Conservation (phyloP, 2,329 filamentous ascomycete genomes). For the Diaporthe aspalathi region DNA sequence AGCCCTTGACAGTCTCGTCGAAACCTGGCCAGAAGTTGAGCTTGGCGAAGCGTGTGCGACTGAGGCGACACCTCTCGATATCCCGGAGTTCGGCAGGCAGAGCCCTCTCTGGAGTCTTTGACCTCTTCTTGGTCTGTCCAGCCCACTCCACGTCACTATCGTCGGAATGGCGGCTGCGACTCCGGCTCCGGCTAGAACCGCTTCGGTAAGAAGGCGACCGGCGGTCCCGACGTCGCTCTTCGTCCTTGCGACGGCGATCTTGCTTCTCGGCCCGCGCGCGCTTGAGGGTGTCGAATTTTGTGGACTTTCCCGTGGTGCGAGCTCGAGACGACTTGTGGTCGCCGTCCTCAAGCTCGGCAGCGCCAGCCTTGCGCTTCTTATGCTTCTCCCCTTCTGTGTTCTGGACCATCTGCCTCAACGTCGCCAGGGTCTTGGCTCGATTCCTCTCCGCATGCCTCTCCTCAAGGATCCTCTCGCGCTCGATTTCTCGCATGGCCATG, state of each 20-base stretch:
- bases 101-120: slow-evolving; percentile 69
- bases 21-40: slow-evolving; percentile 96
- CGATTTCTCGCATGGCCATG: slow-evolving; percentile 87
- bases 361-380: slow-evolving; percentile 82
- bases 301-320: slow-evolving; percentile 67
- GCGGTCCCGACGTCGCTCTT: slow-evolving; percentile 69
- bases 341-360: slow-evolving; percentile 81
- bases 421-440: slow-evolving; percentile 82
- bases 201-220: slow-evolving; percentile 54
- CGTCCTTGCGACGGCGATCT: slow-evolving; percentile 71
- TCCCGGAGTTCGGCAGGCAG: slow-evolving; percentile 81
- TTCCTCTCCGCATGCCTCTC: slow-evolving; percentile 85
- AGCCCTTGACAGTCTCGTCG: slow-evolving; percentile 82
- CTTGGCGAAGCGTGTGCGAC: slow-evolving; percentile 86
- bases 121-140: slow-evolving; percentile 61
- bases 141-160: slow-evolving; percentile 86
- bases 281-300: slow-evolving; percentile 73
- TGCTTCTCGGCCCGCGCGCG: slow-evolving; percentile 73
- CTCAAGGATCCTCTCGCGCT: slow-evolving; percentile 87
- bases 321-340: slow-evolving; percentile 80
- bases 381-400: slow-evolving; percentile 70
- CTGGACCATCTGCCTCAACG: slow-evolving; percentile 81
- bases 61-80: slow-evolving; percentile 84
- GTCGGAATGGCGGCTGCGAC: slow-evolving; percentile 53
- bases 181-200: slow-evolving; percentile 45